phyloP scores from a whole-genome alignment of 2,329 filamentous ascomycete genomes.

The Apiospora aurea region DNA sequence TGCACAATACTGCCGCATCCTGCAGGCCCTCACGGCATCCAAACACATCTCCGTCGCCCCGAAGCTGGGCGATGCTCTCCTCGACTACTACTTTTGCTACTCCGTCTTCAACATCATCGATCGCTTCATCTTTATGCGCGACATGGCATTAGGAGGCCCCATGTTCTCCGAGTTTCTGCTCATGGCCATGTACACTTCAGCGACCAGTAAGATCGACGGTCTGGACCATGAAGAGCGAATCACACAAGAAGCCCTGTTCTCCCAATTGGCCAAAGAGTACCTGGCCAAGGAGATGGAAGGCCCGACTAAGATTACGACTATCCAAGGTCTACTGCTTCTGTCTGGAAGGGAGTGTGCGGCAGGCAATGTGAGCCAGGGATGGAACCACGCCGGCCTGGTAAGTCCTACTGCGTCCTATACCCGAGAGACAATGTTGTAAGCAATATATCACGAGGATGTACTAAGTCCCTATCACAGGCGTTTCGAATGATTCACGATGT shows the following conservation, averaged over 20 bases:
- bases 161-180: slow-evolving; percentile 22
- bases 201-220: slow-evolving; percentile 13
- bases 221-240: background rate
- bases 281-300: slow-evolving; percentile 23
- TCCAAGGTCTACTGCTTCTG: slow-evolving; percentile 12
- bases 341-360: slow-evolving; percentile 12
- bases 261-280: slow-evolving; percentile 5
- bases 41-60: slow-evolving; percentile 20
- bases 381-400: slow-evolving; percentile 20
- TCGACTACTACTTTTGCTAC: slow-evolving; percentile 21
- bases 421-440: background rate
- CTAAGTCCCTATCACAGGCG: background rate
- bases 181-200: slow-evolving; percentile 22
- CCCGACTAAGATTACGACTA: slow-evolving; percentile 17
- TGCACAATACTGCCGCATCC: background rate
- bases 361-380: slow-evolving; percentile 16
- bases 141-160: slow-evolving; percentile 20
- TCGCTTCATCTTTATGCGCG: slow-evolving; percentile 16
- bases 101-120: slow-evolving; percentile 20
- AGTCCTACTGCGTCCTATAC: background rate
- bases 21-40: slow-evolving; percentile 17
- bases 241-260: background rate
- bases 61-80: slow-evolving; percentile 4
- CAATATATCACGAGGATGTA: background rate
- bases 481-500: slow-evolving; percentile 22